Evolutionary conservation across 23 red algal species (phyloP), one percentile per base, ranked within the genome.

Genomic region (Gracilaria vermiculophylla): DNA sequence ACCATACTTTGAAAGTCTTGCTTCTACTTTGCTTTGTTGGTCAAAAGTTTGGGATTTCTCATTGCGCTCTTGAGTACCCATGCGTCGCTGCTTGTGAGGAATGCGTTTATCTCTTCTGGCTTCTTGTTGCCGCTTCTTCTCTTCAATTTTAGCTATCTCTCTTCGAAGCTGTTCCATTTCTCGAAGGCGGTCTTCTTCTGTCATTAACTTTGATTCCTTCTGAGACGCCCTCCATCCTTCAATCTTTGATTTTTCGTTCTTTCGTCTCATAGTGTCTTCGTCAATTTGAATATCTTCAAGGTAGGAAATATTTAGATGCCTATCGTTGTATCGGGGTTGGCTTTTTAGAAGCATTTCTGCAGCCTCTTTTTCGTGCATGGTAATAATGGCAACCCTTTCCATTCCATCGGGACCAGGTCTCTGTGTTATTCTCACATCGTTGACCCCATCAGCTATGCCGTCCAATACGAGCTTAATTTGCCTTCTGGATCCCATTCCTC

Each of bases 131-230:
- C 67, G 39, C n/a, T 73, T 73, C 42, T 47, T 44, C 28, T 73
- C 67, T 28, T 73, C 67, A 73, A 73, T 73, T 28, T 3, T 42
- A 10, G 81, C 81, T 55, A 85, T 88, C 27, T 77, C 54, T 34
- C 53, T 64, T 62, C 53, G 66, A 43, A 88, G 72, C 24, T 42
- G 69, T 45, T 76, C 84, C 34, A 77, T 88, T 55, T 88, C 84
- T 15, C 39, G 49, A 15, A 72, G 41, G 14, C 66, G 35, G 51
- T 86, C 60, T 28, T 52, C 43, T 61, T 82, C 78, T 14, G 55
- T 45, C 67, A 42, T 73, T 73, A 28, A n/a, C 19, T 35, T 37
- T 14, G 17, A 2, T 79, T 79, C 76, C 49, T 79, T 57, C 0
- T 19, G 49, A 50, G 36, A 79, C 2, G 76, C 19, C 40, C 9